Conservation (phyloP, 2,329 filamentous ascomycete species). For the Tolypocladium album region DNA sequence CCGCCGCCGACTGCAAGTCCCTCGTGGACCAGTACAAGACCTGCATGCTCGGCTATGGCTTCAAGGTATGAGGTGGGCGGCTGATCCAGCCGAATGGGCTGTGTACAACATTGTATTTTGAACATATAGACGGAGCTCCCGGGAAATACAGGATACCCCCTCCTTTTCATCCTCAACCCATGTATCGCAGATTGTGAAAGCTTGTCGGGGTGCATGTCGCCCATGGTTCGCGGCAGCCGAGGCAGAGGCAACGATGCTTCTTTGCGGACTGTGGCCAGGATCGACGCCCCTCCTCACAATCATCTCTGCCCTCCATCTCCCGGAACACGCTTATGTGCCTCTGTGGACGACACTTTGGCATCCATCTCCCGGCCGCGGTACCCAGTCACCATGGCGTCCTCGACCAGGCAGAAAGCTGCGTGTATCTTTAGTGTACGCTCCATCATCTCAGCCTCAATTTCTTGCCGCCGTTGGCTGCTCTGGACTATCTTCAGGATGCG, state of each 20-base stretch:
- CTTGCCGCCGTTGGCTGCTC: slow-evolving; percentile 11
- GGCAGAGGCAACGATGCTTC: background rate
- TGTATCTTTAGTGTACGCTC: slow-evolving; percentile 8
- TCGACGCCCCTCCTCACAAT: background rate
- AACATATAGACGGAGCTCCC: slow-evolving; percentile 5
- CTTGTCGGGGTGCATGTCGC: background rate
- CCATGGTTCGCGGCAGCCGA: background rate
- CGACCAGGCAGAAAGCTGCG: slow-evolving; percentile 10
- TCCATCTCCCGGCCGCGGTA: slow-evolving; percentile 16
- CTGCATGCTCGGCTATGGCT: slow-evolving; percentile 92
- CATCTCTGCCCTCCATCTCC: background rate
- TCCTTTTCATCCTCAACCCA: background rate
- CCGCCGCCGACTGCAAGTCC: slow-evolving; percentile 71
- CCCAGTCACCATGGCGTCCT: slow-evolving; percentile 18
- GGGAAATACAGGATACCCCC: slow-evolving; percentile 3
- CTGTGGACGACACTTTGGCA: slow-evolving; percentile 3
- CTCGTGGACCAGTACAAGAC: slow-evolving; percentile 76
- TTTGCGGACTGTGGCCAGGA: background rate
- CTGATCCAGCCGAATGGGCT: background rate
- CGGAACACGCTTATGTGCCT: background rate
- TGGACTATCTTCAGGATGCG: slow-evolving; percentile 29
- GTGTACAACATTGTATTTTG: slow-evolving; percentile 12
- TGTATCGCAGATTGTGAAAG: background rate
- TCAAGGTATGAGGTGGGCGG: slow-evolving; percentile 45
- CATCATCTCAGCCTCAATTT: slow-evolving; percentile 17